phyloP scores from a whole-genome alignment of 164 flowering plant genomes.

The Cinnamomum micranthum region DNA sequence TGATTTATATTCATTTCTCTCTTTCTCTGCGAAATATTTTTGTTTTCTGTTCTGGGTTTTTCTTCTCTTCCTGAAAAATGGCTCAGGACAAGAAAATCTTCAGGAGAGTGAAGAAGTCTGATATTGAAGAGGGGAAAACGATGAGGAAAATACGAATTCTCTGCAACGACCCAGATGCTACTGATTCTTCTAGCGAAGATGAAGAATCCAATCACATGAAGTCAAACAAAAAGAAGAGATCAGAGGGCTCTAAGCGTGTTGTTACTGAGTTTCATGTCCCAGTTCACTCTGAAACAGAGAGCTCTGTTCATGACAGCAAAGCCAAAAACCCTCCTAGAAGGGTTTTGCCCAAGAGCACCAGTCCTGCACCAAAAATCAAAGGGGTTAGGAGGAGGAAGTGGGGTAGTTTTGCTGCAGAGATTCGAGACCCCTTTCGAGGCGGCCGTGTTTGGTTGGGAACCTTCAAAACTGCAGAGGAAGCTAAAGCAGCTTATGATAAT shows the following conservation, averaged over 20 bases:
- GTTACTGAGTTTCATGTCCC: constrained; percentile 51
- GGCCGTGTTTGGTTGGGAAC: constrained; percentile 87
- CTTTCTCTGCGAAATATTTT: constrained; percentile 8
- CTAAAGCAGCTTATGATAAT: constrained; percentile 56
- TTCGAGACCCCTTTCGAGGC: constrained; percentile 64
- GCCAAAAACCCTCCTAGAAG: constrained; percentile 25
- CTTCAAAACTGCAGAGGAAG: constrained; percentile 68
- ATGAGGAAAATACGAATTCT: constrained; percentile 58
- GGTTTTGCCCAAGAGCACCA: constrained; percentile 19
- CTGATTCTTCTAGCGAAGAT: constrained; percentile 60
- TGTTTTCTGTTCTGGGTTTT: constrained; percentile 7
- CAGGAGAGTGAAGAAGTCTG: constrained; percentile 19
- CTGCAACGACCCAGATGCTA: constrained; percentile 69
- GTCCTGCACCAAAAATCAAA: constrained; percentile 26
- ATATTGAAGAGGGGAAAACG: constrained; percentile 9
- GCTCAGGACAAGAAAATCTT: constrained; percentile 21
- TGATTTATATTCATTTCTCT: constrained; percentile 5
- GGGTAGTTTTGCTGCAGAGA: constrained; percentile 99
- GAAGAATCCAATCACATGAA: constrained; percentile 16
- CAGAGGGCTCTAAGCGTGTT: constrained; percentile 25
- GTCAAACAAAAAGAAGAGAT: background rate
- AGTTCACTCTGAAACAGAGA: constrained; percentile 26
- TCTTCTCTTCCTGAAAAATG: constrained; percentile 19
- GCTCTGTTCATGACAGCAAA: constrained; percentile 42
- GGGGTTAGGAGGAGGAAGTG: constrained; percentile 84